These are phyloP conservation scores for Verticillium tricorpus DNA, from an alignment of 2,329 filamentous ascomycete genomes.

Conservation along the genomic window DNA sequence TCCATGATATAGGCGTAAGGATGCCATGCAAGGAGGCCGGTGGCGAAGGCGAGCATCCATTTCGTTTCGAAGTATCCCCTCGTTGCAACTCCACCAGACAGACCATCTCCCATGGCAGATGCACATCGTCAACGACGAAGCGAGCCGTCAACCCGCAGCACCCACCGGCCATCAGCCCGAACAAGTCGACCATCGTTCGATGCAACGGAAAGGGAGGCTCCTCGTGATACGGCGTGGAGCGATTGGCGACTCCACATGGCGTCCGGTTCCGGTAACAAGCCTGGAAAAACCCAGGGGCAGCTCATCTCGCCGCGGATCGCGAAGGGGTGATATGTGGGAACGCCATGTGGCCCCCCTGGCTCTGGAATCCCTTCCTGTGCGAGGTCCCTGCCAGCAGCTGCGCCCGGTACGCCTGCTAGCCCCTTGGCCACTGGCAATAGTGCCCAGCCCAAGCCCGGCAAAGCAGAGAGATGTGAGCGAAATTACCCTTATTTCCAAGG, in stretches of 20 bases:
- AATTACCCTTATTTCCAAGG: slow-evolving; percentile 2
- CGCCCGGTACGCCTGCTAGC: background rate
- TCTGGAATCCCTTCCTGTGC: background rate
- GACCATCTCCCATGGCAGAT: background rate
- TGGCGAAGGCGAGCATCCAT: background rate
- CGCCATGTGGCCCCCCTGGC: slow-evolving; percentile 4
- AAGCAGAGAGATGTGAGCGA: background rate
- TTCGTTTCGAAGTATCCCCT: background rate
- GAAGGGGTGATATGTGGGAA: background rate
- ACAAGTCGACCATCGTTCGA: background rate
- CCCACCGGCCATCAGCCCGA: background rate
- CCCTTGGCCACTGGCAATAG: background rate
- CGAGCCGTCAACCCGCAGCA: background rate
- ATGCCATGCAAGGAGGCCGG: background rate
- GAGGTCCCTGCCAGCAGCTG: background rate
- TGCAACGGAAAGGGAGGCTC: background rate
- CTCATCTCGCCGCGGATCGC: slow-evolving; percentile 1
- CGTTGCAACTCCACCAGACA: background rate
- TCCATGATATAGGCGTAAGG: background rate
- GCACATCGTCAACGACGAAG: background rate
- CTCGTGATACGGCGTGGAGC: background rate
- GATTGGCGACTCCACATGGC: background rate
- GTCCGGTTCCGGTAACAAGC: background rate
- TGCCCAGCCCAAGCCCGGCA: slow-evolving; percentile 1
- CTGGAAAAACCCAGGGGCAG: background rate